Conservation (phyloP, 2,329 filamentous ascomycete genomes). For the Aspergillus terreus region DNA sequence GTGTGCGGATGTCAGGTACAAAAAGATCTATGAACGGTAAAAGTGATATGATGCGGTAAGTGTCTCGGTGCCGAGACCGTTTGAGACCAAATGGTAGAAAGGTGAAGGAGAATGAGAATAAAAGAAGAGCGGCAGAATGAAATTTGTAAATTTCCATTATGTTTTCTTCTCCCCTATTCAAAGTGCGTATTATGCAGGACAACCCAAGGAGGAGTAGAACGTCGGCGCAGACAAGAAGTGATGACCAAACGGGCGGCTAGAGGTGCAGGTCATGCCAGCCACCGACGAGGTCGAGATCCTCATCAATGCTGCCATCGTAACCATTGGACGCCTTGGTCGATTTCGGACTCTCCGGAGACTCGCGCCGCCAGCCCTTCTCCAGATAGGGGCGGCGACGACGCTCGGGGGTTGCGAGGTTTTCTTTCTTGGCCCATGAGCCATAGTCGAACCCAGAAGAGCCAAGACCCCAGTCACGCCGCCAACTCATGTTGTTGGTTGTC, state of each 20-base stretch:
- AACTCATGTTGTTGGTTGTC: conserved; percentile 38
- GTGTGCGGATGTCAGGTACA: conserved; percentile 9
- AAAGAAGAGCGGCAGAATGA: neutral
- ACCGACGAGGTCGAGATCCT: conserved; percentile 91
- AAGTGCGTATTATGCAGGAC: conserved; percentile 12
- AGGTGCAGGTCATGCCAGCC: conserved; percentile 73
- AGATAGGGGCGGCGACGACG: conserved; percentile 39
- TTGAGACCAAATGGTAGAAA: conserved; percentile 3
- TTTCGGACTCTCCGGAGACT: conserved; percentile 28
- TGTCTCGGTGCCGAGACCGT: neutral
- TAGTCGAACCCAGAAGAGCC: conserved; percentile 37
- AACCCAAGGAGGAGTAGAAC: conserved; percentile 16
- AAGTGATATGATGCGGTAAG: conserved; percentile 2
- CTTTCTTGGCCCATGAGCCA: conserved; percentile 31
- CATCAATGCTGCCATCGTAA: conserved; percentile 56
- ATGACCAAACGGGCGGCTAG: conserved; percentile 32
- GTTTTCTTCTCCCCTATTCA: conserved; percentile 2
- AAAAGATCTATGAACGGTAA: conserved; percentile 16
- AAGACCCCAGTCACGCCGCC: conserved; percentile 42
- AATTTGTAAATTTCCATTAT: neutral
- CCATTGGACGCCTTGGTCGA: conserved; percentile 30
- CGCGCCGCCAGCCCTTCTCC: conserved; percentile 47
- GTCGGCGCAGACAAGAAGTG: conserved; percentile 6
- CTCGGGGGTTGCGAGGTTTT: conserved; percentile 23
- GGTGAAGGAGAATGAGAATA: conserved; percentile 1